Conservation (phyloP, 768 basidiomycete genomes). For the Lentinula edodes region DNA sequence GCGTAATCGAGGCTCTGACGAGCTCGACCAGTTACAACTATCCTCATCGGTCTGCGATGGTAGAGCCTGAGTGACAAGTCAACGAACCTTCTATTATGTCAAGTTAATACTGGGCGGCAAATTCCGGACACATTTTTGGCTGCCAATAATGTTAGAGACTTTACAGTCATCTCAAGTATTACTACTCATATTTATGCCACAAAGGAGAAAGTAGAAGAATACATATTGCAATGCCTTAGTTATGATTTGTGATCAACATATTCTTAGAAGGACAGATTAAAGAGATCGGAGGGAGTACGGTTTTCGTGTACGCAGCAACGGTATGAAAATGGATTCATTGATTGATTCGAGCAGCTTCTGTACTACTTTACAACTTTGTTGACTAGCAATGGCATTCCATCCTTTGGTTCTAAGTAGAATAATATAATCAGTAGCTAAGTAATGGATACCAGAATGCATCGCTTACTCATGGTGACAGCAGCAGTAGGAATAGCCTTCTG, state of each 20-base stretch:
- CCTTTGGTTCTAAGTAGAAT: background rate
- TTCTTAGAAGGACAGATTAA: too few relatives aligned
- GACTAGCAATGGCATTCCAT: conserved; percentile 1
- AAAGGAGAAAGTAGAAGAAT: too few relatives aligned
- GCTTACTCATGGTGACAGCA: conserved; percentile 21
- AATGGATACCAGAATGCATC: background rate
- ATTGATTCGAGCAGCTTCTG: too few relatives aligned
- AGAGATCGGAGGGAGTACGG: too few relatives aligned
- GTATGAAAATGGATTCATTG: too few relatives aligned
- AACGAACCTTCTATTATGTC: background rate
- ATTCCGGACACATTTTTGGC: background rate
- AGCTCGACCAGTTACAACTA: background rate
- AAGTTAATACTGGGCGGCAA: background rate
- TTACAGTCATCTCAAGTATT: too few relatives aligned
- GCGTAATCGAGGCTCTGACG: conserved; percentile 9
- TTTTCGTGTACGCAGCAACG: too few relatives aligned
- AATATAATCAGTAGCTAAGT: background rate
- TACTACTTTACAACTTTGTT: background rate
- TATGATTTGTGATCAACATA: too few relatives aligned
- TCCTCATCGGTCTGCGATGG: background rate
- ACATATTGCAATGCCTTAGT: too few relatives aligned
- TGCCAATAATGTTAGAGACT: too few relatives aligned
- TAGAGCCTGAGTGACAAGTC: background rate
- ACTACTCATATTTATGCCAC: too few relatives aligned
- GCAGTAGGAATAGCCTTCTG: conserved; percentile 17